A percentile compares a stretch with the other conserved stretches of the same genome.
phyloP scores from a whole-genome alignment of 2,329 filamentous ascomycete genomes.

The Verticillium nubilum region DNA sequence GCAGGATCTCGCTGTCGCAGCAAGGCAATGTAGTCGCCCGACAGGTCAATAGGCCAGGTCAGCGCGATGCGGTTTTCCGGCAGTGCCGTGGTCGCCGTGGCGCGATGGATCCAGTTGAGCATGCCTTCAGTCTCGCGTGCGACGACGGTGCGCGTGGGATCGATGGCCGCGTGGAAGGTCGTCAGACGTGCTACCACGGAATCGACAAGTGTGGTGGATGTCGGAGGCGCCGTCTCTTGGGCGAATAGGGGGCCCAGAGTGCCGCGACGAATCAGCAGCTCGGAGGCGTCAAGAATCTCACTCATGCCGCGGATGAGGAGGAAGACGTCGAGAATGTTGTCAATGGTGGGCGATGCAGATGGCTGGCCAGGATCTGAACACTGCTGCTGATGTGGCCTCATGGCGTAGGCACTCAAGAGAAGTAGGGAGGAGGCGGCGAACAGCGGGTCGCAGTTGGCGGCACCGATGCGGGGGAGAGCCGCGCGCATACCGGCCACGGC shows the following conservation, averaged over 20 bases:
- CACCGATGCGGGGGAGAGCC: conserved; percentile 17
- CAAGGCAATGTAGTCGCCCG: conserved; percentile 15
- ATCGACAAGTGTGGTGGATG: conserved; percentile 6
- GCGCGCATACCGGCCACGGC: conserved; percentile 23
- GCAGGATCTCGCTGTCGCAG: conserved; percentile 12
- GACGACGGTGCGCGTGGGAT: background rate
- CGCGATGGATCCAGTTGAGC: conserved; percentile 6
- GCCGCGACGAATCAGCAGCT: conserved; percentile 13
- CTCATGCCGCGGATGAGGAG: conserved; percentile 23
- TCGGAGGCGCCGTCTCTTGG: background rate
- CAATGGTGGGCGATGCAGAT: conserved; percentile 15
- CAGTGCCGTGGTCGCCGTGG: conserved; percentile 7
- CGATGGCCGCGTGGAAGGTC: background rate
- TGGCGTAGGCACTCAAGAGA: conserved; percentile 23
- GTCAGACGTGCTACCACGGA: conserved; percentile 1
- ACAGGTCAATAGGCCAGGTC: conserved; percentile 16
- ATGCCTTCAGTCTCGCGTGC: background rate
- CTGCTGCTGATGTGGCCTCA: background rate
- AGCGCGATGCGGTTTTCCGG: conserved; percentile 15
- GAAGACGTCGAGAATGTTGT: conserved; percentile 26
- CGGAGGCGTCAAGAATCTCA: conserved; percentile 19
- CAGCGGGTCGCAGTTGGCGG: conserved; percentile 24
- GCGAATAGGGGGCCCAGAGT: conserved; percentile 16
- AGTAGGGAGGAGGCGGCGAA: conserved; percentile 26
- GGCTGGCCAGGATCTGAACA: background rate